Evolutionary conservation across 768 basidiomycete genomes (phyloP), one percentile per base, ranked within the genome.

Genomic region (Flagelloscypha sp.): DNA sequence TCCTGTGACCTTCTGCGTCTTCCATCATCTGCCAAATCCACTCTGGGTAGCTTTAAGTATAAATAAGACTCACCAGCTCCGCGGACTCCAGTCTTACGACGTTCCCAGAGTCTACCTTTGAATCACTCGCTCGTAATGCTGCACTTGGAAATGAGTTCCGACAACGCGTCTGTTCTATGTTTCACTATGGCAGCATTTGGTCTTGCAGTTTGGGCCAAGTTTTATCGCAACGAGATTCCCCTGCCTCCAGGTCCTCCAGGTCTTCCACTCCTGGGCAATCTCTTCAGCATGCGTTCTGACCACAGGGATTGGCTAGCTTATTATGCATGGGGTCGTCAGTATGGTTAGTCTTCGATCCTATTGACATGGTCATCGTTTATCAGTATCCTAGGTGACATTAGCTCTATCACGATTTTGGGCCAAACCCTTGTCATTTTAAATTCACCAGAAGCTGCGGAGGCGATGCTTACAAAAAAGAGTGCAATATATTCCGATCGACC

Each of bases 401-500:
- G 67, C 41, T 78, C 76, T 27, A 65, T 68, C 2, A 77, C 72
- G 18, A 59, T 79, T 10, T 56, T 81, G 4, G 76, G 77, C 3
- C 77, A 78, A 42, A 62, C 75, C 27, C 53, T 81, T 23, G 50
- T 80, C 25, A 55, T 81, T 29, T 43, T 81, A 18, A 78, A 76
- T 47, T 71, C 66, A 8, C 61, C 61, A 13, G 61, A 65, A 47
- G 46, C 61, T 13, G 74, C 75, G 12, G 52, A 59, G 38, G 74
- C 78, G 35, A 65, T 82, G 58, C 61, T 81, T 32, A 76, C 81
- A 52, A 78, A 77, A 56, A 77, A 78, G 46, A 76, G 74, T 41
- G 62, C 72, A 18, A 65, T 72, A 27, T 82, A 80, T 50, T 80
- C 79, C 13, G 79, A 81, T 45, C 72, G 79, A n/a, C 79, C 79